Base-by-base conservation (phyloP, 31 red algal genomes). In the Asparagopsis taxiformis region DNA sequence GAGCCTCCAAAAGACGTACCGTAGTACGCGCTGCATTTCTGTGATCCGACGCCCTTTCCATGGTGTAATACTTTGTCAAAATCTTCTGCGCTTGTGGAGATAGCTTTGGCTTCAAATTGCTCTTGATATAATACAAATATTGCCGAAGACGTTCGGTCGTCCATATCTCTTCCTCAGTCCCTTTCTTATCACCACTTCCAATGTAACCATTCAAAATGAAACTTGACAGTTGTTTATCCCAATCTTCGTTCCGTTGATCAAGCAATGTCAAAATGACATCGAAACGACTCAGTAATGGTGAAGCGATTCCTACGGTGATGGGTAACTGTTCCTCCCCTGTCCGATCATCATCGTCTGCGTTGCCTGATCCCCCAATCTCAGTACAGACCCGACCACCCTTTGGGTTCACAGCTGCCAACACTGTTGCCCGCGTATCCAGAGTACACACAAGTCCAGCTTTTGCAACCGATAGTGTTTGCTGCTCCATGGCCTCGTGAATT, bases 401-500 rank as follows among this genome's bases (percentile, higher is more conserved):
- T 19, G 91, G 96, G 36, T 99, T 99, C 10, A 91, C 81, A 2
- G 91, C 96, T 9, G 96, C 96, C 41, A 99, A 54, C 17, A 99
- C 88, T 2, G 96, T 99, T 21, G 96, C 84, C 13, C 91, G 78
- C 0, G 86, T 91, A 70, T 94, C 76, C 26, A 99, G 64, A 30
- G 85, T 91, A 51, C 91, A 90, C 15, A 99, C 96, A 37, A 99
- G 70, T 3, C 96, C 96, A 20, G 91, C 96, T 79, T 99, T 99
- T 29, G 96, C 96, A 15, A 99, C 96, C 5, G 80, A 88, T 1
- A 99, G 74, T 0, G 96, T 99, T 84, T 99, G 96, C 61, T 99
- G 96, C 68, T 99, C 96, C 96, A 99, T 99, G n/a, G 91, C 96
- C 74, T 99, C 96, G 57, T 99, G 96, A 78, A 99, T 99, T 29